A percentile compares a stretch with the other conserved stretches of the same genome.
Conservation (phyloP, 805 yeast genomes). For the Hanseniaspora valbyensis region DNA sequence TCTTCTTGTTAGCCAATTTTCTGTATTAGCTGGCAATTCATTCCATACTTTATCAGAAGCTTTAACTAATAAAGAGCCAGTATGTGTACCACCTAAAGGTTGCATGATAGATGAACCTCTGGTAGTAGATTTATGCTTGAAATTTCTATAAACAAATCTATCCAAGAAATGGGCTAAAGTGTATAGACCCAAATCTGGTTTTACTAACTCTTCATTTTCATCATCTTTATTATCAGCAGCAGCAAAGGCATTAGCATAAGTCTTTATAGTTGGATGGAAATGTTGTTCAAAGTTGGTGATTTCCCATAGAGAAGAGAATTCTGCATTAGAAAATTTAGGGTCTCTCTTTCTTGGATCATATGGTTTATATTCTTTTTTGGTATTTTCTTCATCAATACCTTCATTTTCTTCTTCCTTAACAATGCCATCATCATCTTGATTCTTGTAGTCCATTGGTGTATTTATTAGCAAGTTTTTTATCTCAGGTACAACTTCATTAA, state of each 20-base stretch:
- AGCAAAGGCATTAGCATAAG: constrained; percentile 59
- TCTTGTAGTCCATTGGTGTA: constrained; percentile 41
- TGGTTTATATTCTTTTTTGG: constrained; percentile 10
- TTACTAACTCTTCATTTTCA: constrained; percentile 32
- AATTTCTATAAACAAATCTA: constrained; percentile 87
- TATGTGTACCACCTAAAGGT: constrained; percentile 76
- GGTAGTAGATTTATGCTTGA: constrained; percentile 61
- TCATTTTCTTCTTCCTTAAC: constrained; percentile 29
- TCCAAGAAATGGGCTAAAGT: constrained; percentile 85
- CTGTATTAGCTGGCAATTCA: constrained; percentile 68
- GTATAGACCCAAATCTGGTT: constrained; percentile 85
- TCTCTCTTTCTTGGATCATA: constrained; percentile 88
- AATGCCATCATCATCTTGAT: constrained; percentile 38
- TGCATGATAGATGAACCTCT: constrained; percentile 95
- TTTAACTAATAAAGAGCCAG: constrained; percentile 56
- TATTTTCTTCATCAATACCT: constrained; percentile 15
- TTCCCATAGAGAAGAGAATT: constrained; percentile 79
- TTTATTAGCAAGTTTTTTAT: constrained; percentile 51
- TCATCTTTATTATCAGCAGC: constrained; percentile 31
- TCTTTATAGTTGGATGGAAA: constrained; percentile 83
- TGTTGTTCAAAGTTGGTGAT: constrained; percentile 59
- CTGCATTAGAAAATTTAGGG: constrained; percentile 85
- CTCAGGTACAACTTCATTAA: constrained; percentile 53
- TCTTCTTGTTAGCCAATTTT: constrained; percentile 66
- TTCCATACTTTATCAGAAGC: constrained; percentile 38